Evolutionary conservation across 805 yeast genomes (phyloP).

Genomic region (Ogataea nonfermentans): DNA sequence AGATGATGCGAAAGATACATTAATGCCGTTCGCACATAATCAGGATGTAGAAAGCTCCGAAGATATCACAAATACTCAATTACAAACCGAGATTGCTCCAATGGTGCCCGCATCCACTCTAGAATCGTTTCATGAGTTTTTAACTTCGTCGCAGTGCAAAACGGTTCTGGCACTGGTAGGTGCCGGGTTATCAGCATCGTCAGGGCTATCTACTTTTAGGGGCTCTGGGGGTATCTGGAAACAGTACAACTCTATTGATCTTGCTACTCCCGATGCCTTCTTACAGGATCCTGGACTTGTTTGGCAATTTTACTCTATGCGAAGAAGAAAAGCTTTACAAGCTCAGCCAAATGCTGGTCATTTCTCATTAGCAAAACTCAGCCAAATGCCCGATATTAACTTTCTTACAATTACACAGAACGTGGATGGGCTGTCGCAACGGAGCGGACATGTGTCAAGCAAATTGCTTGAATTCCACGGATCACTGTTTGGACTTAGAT

Average conservation of each 20-base stretch:
- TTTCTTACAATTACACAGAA: slow-evolving; percentile 78
- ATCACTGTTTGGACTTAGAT: slow-evolving; percentile 64
- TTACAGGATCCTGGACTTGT: slow-evolving; percentile 79
- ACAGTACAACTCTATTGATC: slow-evolving; percentile 71
- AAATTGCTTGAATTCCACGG: slow-evolving; percentile 78
- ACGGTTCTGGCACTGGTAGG: slow-evolving; percentile 69
- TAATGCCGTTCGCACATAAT: background rate
- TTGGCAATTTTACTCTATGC: slow-evolving; percentile 82
- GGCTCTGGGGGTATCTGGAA: slow-evolving; percentile 78
- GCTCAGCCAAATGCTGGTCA: slow-evolving; percentile 79
- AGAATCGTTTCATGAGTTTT: slow-evolving; percentile 45
- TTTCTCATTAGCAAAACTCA: slow-evolving; percentile 60
- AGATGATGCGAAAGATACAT: too few relatives aligned
- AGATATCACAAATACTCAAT: background rate
- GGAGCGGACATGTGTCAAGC: slow-evolving; percentile 59
- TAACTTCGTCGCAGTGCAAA: slow-evolving; percentile 35
- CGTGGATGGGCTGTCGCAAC: slow-evolving; percentile 69
- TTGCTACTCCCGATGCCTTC: slow-evolving; percentile 92
- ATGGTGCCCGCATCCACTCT: slow-evolving; percentile 5
- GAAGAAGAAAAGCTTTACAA: slow-evolving; percentile 60
- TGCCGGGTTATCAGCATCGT: slow-evolving; percentile 76
- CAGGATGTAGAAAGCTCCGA: slow-evolving; percentile 1
- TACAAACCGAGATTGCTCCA: background rate
- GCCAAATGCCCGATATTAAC: slow-evolving; percentile 37
- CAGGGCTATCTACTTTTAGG: slow-evolving; percentile 74